Percentiles rank a stretch among this genome's conserved stretches.
Conservation (phyloP, 2,329 filamentous ascomycete genomes). For the Hypomyces rosellus region DNA sequence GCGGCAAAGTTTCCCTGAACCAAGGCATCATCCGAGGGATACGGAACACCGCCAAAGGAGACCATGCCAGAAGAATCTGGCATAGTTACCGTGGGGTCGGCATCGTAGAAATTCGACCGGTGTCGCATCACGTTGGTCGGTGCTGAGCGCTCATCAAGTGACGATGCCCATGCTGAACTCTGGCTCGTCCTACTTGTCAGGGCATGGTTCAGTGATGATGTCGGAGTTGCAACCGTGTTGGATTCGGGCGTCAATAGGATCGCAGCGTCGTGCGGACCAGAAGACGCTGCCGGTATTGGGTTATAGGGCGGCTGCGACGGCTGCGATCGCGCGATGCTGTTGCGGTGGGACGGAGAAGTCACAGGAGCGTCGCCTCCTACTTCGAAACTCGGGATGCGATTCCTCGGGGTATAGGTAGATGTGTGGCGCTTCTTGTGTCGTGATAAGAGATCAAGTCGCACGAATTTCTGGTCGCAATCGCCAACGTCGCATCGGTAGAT, state of each 20-base stretch:
- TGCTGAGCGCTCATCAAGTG: constrained; percentile 28
- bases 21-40: constrained; percentile 27
- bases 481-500: constrained; percentile 72
- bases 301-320: not conserved
- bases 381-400: constrained; percentile 44
- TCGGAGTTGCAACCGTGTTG: constrained; percentile 21
- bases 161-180: constrained; percentile 20
- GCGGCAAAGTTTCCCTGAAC: constrained; percentile 40
- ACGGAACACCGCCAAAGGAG: constrained; percentile 18
- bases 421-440: constrained; percentile 62
- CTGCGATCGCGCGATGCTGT: not conserved
- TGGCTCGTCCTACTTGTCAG: constrained; percentile 13
- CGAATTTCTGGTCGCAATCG: constrained; percentile 69
- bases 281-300: constrained; percentile 15
- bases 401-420: constrained; percentile 44
- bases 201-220: constrained; percentile 18
- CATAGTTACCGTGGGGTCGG: constrained; percentile 19
- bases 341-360: not conserved
- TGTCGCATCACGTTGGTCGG: constrained; percentile 30
- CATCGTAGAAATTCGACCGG: constrained; percentile 32
- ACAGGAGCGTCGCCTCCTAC: constrained; percentile 21
- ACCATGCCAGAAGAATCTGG: constrained; percentile 30
- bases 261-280: constrained; percentile 39
- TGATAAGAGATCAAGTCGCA: constrained; percentile 69
- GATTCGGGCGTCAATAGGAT: constrained; percentile 40